phyloP scores from a whole-genome alignment of 2,329 filamentous ascomycete genomes.

The Cercospora zeina region DNA sequence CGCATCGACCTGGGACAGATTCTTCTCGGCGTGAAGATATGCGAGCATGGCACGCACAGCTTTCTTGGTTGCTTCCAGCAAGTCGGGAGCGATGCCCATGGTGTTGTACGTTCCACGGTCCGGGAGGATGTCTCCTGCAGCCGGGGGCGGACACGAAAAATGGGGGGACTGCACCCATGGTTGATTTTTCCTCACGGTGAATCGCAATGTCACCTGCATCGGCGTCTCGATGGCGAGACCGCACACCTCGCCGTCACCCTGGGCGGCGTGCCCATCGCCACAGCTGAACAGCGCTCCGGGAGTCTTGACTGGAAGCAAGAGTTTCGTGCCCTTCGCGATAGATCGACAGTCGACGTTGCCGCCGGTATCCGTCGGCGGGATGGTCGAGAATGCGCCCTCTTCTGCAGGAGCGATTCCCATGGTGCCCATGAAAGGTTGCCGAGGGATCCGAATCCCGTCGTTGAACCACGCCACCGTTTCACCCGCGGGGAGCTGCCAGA shows the following conservation, averaged over 20 bases:
- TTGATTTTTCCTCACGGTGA: conserved; percentile 23
- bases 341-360: conserved; percentile 31
- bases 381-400: conserved; percentile 23
- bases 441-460: conserved; percentile 24
- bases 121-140: conserved; percentile 15
- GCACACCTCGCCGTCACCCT: conserved; percentile 30
- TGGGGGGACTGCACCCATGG: conserved; percentile 24
- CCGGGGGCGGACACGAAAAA: conserved; percentile 21
- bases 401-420: conserved; percentile 27
- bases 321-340: conserved; percentile 25
- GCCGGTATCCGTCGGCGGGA: conserved; percentile 27
- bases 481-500: conserved; percentile 23
- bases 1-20: conserved; percentile 23
- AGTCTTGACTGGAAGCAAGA: conserved; percentile 23
- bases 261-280: conserved; percentile 30
- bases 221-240: conserved; percentile 27
- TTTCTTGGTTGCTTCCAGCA: conserved; percentile 27
- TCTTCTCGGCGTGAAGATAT: conserved; percentile 21
- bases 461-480: conserved; percentile 22
- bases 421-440: conserved; percentile 28
- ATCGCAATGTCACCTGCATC: conserved; percentile 25
- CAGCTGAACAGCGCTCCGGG: conserved; percentile 28
- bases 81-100: conserved; percentile 25
- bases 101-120: conserved; percentile 27
- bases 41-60: conserved; percentile 29